Evolutionary conservation across 176 grass and related monocot species (phyloP).

Genomic region (Leersia perrieri): DNA sequence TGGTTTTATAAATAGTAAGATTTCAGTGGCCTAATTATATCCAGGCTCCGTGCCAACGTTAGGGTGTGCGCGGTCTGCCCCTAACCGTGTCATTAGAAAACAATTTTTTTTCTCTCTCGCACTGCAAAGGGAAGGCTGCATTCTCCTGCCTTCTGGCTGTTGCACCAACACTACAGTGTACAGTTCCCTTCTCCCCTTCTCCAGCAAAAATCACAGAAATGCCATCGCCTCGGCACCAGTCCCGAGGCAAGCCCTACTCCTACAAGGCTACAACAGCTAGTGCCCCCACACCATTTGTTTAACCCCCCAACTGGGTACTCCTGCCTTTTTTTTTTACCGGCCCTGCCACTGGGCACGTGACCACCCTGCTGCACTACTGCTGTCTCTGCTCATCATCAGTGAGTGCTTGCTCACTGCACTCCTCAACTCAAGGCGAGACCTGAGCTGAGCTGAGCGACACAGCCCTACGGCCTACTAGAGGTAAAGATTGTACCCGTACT

Average conservation of each 20-base stretch:
- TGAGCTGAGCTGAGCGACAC: not conserved
- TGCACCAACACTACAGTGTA: too few relatives aligned
- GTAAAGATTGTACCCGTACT: too few relatives aligned
- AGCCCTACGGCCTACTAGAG: too few relatives aligned
- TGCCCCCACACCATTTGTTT: constrained; percentile 19
- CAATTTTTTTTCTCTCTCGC: too few relatives aligned
- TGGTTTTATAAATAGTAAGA: too few relatives aligned
- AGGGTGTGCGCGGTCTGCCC: too few relatives aligned
- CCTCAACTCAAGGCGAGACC: not conserved
- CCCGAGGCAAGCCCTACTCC: constrained; percentile 18
- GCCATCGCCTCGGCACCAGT: constrained; percentile 4
- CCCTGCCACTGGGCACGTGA: constrained; percentile 45
- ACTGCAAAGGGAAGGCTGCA: too few relatives aligned
- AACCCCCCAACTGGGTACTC: not conserved
- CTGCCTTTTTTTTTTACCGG: constrained; percentile 16
- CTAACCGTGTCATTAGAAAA: too few relatives aligned
- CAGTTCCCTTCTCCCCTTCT: not conserved
- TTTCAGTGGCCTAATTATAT: too few relatives aligned
- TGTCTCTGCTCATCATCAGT: not conserved
- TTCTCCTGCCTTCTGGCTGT: too few relatives aligned
- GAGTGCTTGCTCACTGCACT: not conserved
- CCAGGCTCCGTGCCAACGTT: too few relatives aligned
- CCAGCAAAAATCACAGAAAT: not conserved
- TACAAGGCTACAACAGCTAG: constrained; percentile 3
- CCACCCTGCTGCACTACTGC: constrained; percentile 17